Evolutionary conservation across 768 basidiomycete species (phyloP).

Genomic region (Mycena latifolia): DNA sequence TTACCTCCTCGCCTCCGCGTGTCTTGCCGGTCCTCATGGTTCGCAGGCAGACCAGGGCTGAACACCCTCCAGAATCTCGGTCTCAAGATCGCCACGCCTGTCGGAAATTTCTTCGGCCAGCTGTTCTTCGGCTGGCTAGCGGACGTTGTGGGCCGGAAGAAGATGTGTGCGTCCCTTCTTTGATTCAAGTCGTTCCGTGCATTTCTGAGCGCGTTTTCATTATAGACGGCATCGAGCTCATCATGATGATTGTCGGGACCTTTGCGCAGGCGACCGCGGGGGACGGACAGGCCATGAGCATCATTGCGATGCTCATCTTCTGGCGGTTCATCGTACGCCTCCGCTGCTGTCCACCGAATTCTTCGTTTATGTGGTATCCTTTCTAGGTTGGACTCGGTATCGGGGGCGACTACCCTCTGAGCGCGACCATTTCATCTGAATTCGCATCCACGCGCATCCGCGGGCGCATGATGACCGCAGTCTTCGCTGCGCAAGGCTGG

Average conservation of each 20-base stretch:
- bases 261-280: slow-evolving; percentile 86
- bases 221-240: slow-evolving; percentile 78
- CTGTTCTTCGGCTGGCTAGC: slow-evolving; percentile 89
- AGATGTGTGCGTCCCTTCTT: too few species aligned
- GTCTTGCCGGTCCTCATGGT: not conserved
- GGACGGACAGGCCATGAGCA: slow-evolving; percentile 70
- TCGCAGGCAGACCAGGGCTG: not conserved
- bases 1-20: too few species aligned
- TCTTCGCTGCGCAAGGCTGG: slow-evolving; percentile 90
- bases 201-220: slow-evolving; percentile 40
- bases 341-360: not conserved
- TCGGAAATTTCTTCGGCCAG: slow-evolving; percentile 82
- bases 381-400: slow-evolving; percentile 62
- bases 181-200: slow-evolving; percentile 13
- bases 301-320: slow-evolving; percentile 81
- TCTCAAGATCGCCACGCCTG: slow-evolving; percentile 70
- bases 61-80: slow-evolving; percentile 41
- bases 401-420: slow-evolving; percentile 90
- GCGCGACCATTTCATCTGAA: slow-evolving; percentile 90
- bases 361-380: not conserved
- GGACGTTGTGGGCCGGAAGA: slow-evolving; percentile 81
- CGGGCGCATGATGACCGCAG: slow-evolving; percentile 92
- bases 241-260: slow-evolving; percentile 85
- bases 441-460: slow-evolving; percentile 83
- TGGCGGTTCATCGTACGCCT: slow-evolving; percentile 81